Conservation (phyloP, 441 rosid genomes). For the Jatropha podagrica region DNA sequence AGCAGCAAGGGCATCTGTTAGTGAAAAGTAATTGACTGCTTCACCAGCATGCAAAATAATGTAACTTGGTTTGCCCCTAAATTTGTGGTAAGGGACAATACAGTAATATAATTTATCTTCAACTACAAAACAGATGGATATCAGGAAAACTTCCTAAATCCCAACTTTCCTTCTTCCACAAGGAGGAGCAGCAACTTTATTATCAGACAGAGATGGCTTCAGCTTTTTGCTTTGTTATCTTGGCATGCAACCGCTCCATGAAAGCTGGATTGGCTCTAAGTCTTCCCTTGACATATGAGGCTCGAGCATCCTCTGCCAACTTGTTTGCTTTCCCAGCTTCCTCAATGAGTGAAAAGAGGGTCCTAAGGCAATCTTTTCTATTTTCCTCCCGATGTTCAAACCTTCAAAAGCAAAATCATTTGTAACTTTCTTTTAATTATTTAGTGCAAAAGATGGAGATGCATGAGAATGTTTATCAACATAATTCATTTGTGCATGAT, state of each 20-base stretch:
- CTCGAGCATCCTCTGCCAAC: slow-evolving; percentile 69
- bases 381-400: slow-evolving; percentile 94
- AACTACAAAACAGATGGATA: background rate
- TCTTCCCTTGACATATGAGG: slow-evolving; percentile 69
- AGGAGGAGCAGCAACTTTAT: background rate
- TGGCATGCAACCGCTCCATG: slow-evolving; percentile 76
- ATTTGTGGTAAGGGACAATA: background rate
- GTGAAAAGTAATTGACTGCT: too few species aligned
- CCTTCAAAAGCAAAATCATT: slow-evolving; percentile 38
- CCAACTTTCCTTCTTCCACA: slow-evolving; percentile 5
- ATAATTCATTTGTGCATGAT: background rate
- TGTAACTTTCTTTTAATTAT: background rate
- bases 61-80: too few species aligned
- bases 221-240: slow-evolving; percentile 45
- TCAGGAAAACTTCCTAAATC: slow-evolving; percentile 3
- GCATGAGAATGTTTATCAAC: background rate
- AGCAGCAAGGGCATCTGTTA: too few species aligned
- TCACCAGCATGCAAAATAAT: too few species aligned
- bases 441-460: background rate
- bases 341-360: slow-evolving; percentile 69
- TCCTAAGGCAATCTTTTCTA: slow-evolving; percentile 87
- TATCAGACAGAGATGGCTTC: slow-evolving; percentile 38
- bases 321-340: slow-evolving; percentile 82
- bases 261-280: slow-evolving; percentile 78
- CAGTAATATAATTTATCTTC: background rate